Base-by-base conservation (phyloP, 495 filamentous ascomycete genomes). In the Penicillium daleae region DNA sequence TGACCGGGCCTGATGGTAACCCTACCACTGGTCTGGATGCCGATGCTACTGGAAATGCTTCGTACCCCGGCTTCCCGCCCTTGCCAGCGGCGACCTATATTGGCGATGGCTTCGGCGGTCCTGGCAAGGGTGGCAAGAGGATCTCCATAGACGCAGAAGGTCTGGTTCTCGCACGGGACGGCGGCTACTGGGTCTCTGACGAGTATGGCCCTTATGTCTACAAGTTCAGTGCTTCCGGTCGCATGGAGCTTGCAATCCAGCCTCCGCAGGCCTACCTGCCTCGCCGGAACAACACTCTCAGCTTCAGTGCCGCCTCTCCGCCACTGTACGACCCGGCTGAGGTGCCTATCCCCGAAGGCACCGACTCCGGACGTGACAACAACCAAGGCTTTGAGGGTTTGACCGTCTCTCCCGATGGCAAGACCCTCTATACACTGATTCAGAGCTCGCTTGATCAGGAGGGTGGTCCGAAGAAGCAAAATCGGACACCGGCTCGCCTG, bases 301-400 rank as follows among this genome's bases (percentile, higher is more conserved):
- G 79, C 76, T 89, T 89, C 76, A 79, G 73, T 63, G 82, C 87
- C 49, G 76, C 82, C 65, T 86, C 83, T 6, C 82, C 90, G 4
- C 89, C 90, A 8, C 75, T 85, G 61, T 92, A 89, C 67, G 70
- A 87, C 63, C 76, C 72, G 0, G 59, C 76, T 56, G 62, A 74
- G 21, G 51, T 69, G 26, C 69, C 86, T 64, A 59, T 63, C 9
- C 87, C 87, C 1, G 75, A 73, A 6, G 79, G 92, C 62, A 86
- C 89, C 1, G 75, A 80, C 6, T 83, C 82, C 6, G 91, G 91
- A 6, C 83, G 90, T 31, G 76, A 83, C 61, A 92, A 93, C 70
- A 93, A 93, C 74, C 88, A 92, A 65, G 89, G 90, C 22, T 86
- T 93, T 62, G 91, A 95, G 71, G 90, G 87, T 1, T 74, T 95